Evolutionary conservation across 192 early-diverging fungal genomes (phyloP).

Genomic region (Obelidium mucronatum): DNA sequence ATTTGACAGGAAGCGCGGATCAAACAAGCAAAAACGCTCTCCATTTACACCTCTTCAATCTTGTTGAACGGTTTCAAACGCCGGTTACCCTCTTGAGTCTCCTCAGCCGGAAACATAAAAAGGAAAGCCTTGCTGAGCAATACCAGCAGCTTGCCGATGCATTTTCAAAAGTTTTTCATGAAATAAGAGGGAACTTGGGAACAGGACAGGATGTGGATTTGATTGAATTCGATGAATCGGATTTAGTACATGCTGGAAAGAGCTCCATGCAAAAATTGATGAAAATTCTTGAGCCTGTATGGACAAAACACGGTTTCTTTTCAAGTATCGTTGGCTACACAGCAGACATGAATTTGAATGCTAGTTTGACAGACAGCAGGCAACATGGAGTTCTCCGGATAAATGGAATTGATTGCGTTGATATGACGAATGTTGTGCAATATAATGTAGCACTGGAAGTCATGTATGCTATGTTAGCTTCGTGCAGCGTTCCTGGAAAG

Average conservation of each 20-base stretch:
- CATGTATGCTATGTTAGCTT: slow-evolving; percentile 17
- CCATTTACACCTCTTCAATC: slow-evolving; percentile 5
- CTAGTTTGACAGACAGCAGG: background rate
- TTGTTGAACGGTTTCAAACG: slow-evolving; percentile 10
- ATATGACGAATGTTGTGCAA: slow-evolving; percentile 35
- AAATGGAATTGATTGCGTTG: slow-evolving; percentile 34
- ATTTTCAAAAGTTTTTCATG: background rate
- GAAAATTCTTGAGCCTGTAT: background rate
- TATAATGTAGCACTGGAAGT: slow-evolving; percentile 1
- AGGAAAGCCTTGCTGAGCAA: slow-evolving; percentile 2
- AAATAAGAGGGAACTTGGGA: background rate
- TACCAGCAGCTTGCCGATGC: slow-evolving; percentile 21
- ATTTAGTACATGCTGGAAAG: background rate
- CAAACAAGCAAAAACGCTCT: background rate
- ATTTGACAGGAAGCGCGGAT: background rate
- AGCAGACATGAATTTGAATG: background rate
- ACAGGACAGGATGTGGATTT: background rate
- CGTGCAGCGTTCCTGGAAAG: background rate
- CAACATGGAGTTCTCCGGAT: slow-evolving; percentile 13
- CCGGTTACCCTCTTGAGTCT: slow-evolving; percentile 22
- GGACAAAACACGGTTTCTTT: slow-evolving; percentile 14
- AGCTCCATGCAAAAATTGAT: background rate
- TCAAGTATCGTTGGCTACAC: background rate
- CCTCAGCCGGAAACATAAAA: slow-evolving; percentile 9
- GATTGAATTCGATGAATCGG: slow-evolving; percentile 20